Percentiles rank a stretch among this genome's conserved stretches.
phyloP scores from a whole-genome alignment of 75 land plant species.

The Adiantum capillusveneris region DNA sequence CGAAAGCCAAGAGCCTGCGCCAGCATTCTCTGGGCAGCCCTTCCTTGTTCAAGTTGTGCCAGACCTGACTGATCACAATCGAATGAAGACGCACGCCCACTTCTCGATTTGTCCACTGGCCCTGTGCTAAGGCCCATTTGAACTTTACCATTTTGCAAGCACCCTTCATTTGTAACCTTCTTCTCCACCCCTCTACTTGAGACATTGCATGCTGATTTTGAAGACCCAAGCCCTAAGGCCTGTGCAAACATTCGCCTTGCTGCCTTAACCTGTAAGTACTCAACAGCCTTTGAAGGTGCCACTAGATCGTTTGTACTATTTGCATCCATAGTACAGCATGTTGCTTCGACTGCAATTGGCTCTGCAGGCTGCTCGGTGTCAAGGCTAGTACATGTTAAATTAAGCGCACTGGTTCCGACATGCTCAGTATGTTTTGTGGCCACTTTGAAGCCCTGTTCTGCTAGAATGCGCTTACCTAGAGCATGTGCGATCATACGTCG shows the following conservation, averaged over 20 bases:
- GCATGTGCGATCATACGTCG: slow-evolving; percentile 97
- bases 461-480: slow-evolving; percentile 40
- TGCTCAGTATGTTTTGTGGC: not conserved
- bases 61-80: not conserved
- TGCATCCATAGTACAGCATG: slow-evolving; percentile 1
- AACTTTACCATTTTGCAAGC: no score
- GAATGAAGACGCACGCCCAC: no score
- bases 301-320: not conserved
- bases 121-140: not conserved
- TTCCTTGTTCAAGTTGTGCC: slow-evolving; percentile 2
- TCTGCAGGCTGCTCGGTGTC: not conserved
- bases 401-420: no score
- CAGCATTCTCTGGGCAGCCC: slow-evolving; percentile 11
- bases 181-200: no score
- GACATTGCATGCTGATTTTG: slow-evolving; percentile 11
- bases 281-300: slow-evolving; percentile 6
- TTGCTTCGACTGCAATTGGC: not conserved
- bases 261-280: slow-evolving; percentile 40
- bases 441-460: slow-evolving; percentile 5
- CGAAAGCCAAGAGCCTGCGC: slow-evolving; percentile 15
- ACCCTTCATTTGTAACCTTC: no score
- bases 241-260: slow-evolving; percentile 86
- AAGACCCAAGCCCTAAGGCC: slow-evolving; percentile 51
- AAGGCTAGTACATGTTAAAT: not conserved
- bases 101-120: not conserved